Evolutionary conservation across 192 early-diverging fungal species (phyloP).

Genomic region (Phlyctochytrium arcticum): DNA sequence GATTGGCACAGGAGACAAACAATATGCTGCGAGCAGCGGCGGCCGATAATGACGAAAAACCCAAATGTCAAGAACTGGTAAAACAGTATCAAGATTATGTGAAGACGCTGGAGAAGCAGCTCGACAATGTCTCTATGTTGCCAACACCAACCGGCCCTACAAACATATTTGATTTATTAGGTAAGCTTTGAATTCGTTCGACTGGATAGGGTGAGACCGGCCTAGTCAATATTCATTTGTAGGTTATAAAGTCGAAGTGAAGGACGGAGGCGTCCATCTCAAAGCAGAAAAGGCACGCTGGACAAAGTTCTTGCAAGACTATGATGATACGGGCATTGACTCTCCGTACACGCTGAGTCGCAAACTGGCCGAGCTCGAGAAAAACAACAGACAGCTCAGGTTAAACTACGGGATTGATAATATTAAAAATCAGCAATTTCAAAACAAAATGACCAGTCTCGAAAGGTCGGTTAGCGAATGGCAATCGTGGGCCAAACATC

Average conservation of each 20-base stretch:
- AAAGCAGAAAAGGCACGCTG: slow-evolving; percentile 56
- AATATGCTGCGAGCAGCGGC: slow-evolving; percentile 59
- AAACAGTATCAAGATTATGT: slow-evolving; percentile 42
- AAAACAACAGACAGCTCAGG: slow-evolving; percentile 34
- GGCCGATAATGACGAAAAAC: too few relatives aligned
- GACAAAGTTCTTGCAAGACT: slow-evolving; percentile 33
- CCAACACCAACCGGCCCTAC: slow-evolving; percentile 44
- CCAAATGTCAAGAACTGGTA: slow-evolving; percentile 57
- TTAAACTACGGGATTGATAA: slow-evolving; percentile 35
- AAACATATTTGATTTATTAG: too few relatives aligned
- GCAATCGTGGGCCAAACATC: too few relatives aligned
- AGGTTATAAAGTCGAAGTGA: too few relatives aligned
- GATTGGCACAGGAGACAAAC: slow-evolving; percentile 54
- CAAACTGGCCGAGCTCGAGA: slow-evolving; percentile 42
- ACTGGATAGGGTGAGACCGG: too few relatives aligned
- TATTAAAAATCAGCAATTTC: slow-evolving; percentile 26
- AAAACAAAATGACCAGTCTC: slow-evolving; percentile 29
- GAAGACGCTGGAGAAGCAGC: slow-evolving; percentile 16
- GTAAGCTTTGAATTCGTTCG: too few relatives aligned
- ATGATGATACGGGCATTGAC: slow-evolving; percentile 38
- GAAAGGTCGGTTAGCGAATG: slow-evolving; percentile 32
- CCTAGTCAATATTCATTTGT: too few relatives aligned
- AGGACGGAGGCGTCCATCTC: slow-evolving; percentile 44
- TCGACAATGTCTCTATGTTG: not conserved
- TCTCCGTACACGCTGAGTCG: slow-evolving; percentile 51